These are phyloP conservation scores for Clonostachys solani DNA, from an alignment of 2,329 filamentous ascomycete species.

Conservation along the genomic window DNA sequence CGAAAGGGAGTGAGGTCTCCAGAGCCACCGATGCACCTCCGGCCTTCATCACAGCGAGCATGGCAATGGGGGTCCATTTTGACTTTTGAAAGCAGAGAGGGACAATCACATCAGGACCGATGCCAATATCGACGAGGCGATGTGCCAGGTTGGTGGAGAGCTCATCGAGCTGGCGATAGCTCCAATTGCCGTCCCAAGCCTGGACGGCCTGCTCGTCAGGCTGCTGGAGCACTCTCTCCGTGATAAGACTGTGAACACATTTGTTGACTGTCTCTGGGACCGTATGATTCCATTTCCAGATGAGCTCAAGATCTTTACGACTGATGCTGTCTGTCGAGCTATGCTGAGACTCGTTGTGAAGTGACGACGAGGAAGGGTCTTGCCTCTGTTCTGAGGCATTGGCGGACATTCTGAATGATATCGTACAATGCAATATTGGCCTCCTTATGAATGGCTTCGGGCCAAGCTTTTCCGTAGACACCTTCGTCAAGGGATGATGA, in stretches of 20 bases:
- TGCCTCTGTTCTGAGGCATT: no score
- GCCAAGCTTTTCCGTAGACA: no score
- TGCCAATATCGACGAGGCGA: not conserved
- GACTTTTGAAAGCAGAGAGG: conserved; percentile 15
- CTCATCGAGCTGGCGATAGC: conserved; percentile 12
- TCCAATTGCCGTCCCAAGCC: conserved; percentile 14
- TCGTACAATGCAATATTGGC: no score
- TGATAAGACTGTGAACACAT: not conserved
- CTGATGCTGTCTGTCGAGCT: no score
- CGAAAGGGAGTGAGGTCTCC: conserved; percentile 12
- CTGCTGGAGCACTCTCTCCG: not conserved
- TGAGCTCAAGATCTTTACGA: not conserved
- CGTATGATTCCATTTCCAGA: not conserved
- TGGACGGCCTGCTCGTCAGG: conserved; percentile 12
- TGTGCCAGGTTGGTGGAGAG: not conserved
- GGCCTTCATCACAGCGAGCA: conserved; percentile 16
- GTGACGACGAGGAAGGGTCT: no score
- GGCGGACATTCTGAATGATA: no score
- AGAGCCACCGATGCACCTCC: conserved; percentile 16
- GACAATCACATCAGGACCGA: conserved; percentile 4
- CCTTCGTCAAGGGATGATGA: no score
- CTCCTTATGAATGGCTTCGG: no score
- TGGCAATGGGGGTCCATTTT: conserved; percentile 9
- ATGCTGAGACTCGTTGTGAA: no score
- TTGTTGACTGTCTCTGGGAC: not conserved